phyloP scores from a whole-genome alignment of 345 rosid species.

The Psidium friedrichsthalianum region DNA sequence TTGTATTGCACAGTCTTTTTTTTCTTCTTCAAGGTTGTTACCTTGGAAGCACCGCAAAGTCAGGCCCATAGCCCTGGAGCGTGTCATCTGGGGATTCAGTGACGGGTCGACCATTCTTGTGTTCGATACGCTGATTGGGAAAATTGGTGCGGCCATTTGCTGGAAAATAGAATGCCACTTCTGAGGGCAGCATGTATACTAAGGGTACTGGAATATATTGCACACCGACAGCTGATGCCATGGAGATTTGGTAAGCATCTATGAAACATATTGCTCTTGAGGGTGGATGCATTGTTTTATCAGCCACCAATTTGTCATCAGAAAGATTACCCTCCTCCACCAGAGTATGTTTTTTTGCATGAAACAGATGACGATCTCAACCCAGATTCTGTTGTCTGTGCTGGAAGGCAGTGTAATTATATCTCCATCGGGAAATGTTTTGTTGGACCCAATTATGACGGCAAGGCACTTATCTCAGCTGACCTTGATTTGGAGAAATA shows the following conservation, averaged over 20 bases:
- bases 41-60: constrained; percentile 82
- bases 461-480: constrained; percentile 77
- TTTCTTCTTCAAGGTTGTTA: constrained; percentile 72
- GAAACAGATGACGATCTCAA: constrained; percentile 57
- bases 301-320: constrained; percentile 83
- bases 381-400: constrained; percentile 75
- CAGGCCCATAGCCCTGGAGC: constrained; percentile 90
- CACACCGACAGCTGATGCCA: constrained; percentile 91
- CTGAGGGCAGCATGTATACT: constrained; percentile 83
- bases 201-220: constrained; percentile 92
- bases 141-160: constrained; percentile 86
- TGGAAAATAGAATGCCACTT: constrained; percentile 96
- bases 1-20: constrained; percentile 72
- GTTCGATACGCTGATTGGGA: constrained; percentile 68
- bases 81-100: constrained; percentile 90
- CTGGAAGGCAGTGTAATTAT: constrained; percentile 84
- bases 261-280: constrained; percentile 96
- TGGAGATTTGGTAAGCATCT: constrained; percentile 78
- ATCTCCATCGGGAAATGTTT: constrained; percentile 71
- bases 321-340: constrained; percentile 89
- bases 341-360: constrained; percentile 64
- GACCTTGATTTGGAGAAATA: no score
- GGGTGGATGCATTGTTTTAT: constrained; percentile 86
- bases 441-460: constrained; percentile 87
- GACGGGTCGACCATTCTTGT: constrained; percentile 92